A percentile compares a stretch with the other conserved stretches of the same genome.
Evolutionary conservation across 2,329 filamentous ascomycete species (phyloP).

Genomic region (Neopestalotiopsis clavispora): DNA sequence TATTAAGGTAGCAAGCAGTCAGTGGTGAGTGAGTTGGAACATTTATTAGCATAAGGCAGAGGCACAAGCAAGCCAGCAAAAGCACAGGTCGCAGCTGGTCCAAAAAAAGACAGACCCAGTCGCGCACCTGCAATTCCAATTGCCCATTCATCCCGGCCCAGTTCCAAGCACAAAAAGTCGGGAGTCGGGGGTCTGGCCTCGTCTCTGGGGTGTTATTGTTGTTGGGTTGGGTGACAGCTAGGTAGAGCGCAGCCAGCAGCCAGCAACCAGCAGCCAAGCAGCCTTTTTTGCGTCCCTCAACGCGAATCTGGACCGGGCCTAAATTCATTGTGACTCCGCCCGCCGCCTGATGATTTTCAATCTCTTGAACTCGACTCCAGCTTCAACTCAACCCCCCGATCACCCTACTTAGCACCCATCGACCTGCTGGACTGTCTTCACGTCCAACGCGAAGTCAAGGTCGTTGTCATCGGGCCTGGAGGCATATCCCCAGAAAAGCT

Average conservation of each 20-base stretch:
- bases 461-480: conserved; percentile 14
- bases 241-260: not conserved
- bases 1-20: not conserved
- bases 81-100: not conserved
- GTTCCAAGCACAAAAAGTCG: not conserved
- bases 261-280: not conserved
- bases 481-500: conserved; percentile 15
- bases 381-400: conserved; percentile 15
- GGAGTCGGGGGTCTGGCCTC: not conserved
- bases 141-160: conserved; percentile 1
- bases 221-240: conserved; percentile 14
- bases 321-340: conserved; percentile 16
- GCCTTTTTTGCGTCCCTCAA: not conserved
- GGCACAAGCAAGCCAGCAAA: not conserved
- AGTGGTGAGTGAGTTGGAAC: not conserved
- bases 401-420: conserved; percentile 11
- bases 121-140: conserved; percentile 13
- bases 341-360: conserved; percentile 17
- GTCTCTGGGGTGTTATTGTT: not conserved
- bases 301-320: conserved; percentile 14
- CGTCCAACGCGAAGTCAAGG: conserved; percentile 16
- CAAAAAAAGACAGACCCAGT: not conserved
- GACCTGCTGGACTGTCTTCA: conserved; percentile 16
- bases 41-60: not conserved
- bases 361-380: conserved; percentile 7